A percentile compares a stretch with the other conserved stretches of the same genome.
Evolutionary conservation across 2,329 filamentous ascomycete genomes (phyloP).

Genomic region (Fusarium staphyleae): DNA sequence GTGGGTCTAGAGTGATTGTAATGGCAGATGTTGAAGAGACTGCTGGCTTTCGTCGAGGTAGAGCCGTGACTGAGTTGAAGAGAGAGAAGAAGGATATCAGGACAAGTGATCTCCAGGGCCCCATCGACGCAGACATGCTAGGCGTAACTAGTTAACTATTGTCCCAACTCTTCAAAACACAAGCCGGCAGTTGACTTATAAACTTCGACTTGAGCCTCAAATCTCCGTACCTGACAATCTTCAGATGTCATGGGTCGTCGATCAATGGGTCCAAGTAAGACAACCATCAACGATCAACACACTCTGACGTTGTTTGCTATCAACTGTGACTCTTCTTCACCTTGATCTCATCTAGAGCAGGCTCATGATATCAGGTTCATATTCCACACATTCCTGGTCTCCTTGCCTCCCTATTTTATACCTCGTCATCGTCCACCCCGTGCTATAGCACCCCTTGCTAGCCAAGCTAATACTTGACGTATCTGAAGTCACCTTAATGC

Average conservation of each 20-base stretch:
- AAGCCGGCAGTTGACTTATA: conserved; percentile 14
- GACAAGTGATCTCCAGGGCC: conserved; percentile 15
- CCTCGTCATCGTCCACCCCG: conserved; percentile 1
- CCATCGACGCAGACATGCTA: conserved; percentile 18
- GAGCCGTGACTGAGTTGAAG: conserved; percentile 2
- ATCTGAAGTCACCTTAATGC: conserved; percentile 18
- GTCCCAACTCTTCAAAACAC: background rate
- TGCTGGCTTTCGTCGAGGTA: conserved; percentile 5
- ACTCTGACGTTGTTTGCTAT: conserved; percentile 28
- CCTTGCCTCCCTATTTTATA: conserved; percentile 23
- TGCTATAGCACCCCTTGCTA: conserved; percentile 2
- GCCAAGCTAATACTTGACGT: conserved; percentile 8
- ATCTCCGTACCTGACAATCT: conserved; percentile 29
- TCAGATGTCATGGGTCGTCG: conserved; percentile 30
- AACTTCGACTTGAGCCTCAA: conserved; percentile 28
- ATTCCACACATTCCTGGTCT: background rate
- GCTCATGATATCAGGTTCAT: conserved; percentile 15
- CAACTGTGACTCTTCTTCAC: conserved; percentile 10
- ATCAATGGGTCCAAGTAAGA: conserved; percentile 24
- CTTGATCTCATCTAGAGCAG: background rate
- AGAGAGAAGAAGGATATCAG: conserved; percentile 10
- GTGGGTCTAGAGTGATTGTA: background rate
- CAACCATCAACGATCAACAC: conserved; percentile 31
- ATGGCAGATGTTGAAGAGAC: conserved; percentile 1
- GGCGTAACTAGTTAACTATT: conserved; percentile 5